Evolutionary conservation across 805 yeast genomes (phyloP), one percentile per base, ranked within the genome.

Genomic region (Wickerhamiella domercqiae): DNA sequence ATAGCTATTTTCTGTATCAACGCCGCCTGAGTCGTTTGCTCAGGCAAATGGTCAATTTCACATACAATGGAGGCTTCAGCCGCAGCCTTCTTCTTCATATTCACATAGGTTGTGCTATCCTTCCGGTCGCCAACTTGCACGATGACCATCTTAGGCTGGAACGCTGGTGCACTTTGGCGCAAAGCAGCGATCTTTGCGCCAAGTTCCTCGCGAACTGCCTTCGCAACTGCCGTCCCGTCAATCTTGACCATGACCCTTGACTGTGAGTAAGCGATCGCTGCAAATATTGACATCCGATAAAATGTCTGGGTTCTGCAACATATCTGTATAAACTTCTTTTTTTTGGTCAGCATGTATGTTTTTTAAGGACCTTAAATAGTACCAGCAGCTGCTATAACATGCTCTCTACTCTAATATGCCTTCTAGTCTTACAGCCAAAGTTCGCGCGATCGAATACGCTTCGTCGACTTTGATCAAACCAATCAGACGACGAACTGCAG

Each of bases 41-140:
- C 83, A 28, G 74, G 73, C 43, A 82, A 69, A 46, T 73, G 75
- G 47, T 76, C 55, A 41, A 81, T 63, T 18, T 66, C 67, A 41
- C 90, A 82, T 26, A 61, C 62, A 40, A 90, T 78, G 41, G 78
- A 76, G 21, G 93, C 86, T 44, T 81, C 86, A 34, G 70, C 63
- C 24, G 94, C 93, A 11, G 95, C 93, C 63, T 80, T 84, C 47
- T 81, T 66, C 61, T 87, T 87, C 77, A 86, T 81, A 45, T 77
- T 72, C 38, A 87, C 96, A 60, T 87, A 87, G 7, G 94, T 81
- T 11, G 81, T 70, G 2, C 94, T 81, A 55, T 87, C 98, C 21
- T 87, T 87, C 44, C 96, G 69, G 36, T 65, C 67, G 31, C 97
- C 96, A 24, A 87, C 93, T 61, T 87, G 97, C 42, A 87, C 66